phyloP scores from a whole-genome alignment of 2,329 filamentous ascomycete species.

The Aspergillus candidus region DNA sequence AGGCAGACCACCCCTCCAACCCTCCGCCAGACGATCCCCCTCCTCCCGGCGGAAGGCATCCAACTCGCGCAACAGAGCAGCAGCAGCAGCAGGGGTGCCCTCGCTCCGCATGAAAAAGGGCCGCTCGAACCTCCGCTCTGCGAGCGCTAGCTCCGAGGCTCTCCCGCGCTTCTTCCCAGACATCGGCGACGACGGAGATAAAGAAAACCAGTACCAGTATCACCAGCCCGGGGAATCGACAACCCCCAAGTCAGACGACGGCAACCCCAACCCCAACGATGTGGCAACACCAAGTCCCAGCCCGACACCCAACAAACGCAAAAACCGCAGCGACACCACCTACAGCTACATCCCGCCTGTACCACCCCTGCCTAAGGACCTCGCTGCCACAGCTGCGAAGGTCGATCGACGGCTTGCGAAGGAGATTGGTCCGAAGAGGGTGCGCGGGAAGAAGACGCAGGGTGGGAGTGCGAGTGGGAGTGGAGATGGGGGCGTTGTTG shows the following conservation, averaged over 20 bases:
- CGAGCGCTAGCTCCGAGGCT: constrained; percentile 5
- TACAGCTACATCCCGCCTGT: constrained; percentile 36
- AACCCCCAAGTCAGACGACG: constrained; percentile 8
- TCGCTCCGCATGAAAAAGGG: constrained; percentile 21
- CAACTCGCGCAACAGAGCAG: constrained; percentile 15
- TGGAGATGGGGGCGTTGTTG: not conserved
- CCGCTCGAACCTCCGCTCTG: constrained; percentile 16
- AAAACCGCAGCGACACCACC: constrained; percentile 6
- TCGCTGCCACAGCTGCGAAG: constrained; percentile 24
- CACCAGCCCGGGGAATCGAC: constrained; percentile 5
- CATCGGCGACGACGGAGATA: constrained; percentile 4
- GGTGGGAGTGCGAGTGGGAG: not conserved
- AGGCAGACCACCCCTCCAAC: constrained; percentile 10
- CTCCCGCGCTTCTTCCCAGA: not conserved
- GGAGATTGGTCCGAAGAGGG: constrained; percentile 18
- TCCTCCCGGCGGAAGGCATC: constrained; percentile 14
- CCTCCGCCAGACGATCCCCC: constrained; percentile 14
- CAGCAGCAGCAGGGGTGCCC: constrained; percentile 4
- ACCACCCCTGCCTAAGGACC: constrained; percentile 34
- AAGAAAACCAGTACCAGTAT: constrained; percentile 11
- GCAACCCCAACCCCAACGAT: constrained; percentile 8
- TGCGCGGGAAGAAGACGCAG: constrained; percentile 3
- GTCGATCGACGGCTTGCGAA: constrained; percentile 17
- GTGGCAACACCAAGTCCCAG: constrained; percentile 10
- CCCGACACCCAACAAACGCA: constrained; percentile 12